Percentiles rank a stretch among this genome's conserved stretches.
phyloP scores from a whole-genome alignment of 441 rosid species.

The Euphorbia corollata region DNA sequence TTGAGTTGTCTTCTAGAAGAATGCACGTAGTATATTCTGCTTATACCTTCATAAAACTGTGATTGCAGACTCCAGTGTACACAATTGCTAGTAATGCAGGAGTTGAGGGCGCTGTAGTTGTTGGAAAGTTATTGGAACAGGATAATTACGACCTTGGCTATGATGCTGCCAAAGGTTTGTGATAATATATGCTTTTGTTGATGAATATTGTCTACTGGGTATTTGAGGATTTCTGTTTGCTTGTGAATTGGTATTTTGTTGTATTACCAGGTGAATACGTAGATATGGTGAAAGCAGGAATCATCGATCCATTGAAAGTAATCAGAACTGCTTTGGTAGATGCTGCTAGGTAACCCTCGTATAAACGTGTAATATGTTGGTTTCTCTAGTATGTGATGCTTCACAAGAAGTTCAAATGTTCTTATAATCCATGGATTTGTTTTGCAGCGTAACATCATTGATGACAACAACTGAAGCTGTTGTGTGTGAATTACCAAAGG shows the following conservation, averaged over 20 bases:
- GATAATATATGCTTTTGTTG: neutral
- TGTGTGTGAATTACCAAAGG: slow-evolving; percentile 70
- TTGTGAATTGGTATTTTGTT: neutral
- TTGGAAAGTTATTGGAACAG: slow-evolving; percentile 82
- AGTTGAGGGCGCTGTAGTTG: slow-evolving; percentile 84
- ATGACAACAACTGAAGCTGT: slow-evolving; percentile 85
- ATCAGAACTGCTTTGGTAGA: slow-evolving; percentile 84
- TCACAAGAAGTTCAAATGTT: neutral
- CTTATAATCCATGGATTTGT: neutral
- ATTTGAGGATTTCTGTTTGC: neutral
- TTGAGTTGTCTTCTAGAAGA: neutral
- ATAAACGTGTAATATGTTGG: neutral
- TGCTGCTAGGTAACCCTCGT: slow-evolving; percentile 57
- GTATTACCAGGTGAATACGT: slow-evolving; percentile 55
- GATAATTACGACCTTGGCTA: slow-evolving; percentile 72
- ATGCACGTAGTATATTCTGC: neutral
- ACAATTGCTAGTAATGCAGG: slow-evolving; percentile 77
- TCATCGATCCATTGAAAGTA: slow-evolving; percentile 77
- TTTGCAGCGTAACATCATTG: slow-evolving; percentile 67
- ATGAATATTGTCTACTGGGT: too few species aligned
- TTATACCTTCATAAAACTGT: neutral
- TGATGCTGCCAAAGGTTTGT: slow-evolving; percentile 80
- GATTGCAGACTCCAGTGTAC: slow-evolving; percentile 62
- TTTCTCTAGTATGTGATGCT: neutral
- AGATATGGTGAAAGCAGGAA: slow-evolving; percentile 86